A percentile compares a stretch with the other conserved stretches of the same genome.
Conservation (phyloP, 805 yeast genomes). For the Yarrowia sp. region DNA sequence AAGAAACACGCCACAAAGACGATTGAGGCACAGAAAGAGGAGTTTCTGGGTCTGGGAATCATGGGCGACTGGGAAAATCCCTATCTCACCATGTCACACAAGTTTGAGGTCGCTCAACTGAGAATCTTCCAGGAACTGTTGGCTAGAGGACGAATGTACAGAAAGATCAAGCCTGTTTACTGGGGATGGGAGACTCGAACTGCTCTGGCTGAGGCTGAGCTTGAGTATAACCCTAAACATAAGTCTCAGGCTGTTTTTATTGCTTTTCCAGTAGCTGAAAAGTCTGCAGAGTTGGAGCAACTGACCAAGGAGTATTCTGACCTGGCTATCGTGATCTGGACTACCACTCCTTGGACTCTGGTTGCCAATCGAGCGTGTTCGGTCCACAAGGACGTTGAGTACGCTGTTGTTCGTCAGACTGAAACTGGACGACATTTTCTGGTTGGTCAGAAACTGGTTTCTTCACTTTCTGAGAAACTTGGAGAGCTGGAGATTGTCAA, state of each 20-base stretch:
- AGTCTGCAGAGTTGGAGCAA: not conserved
- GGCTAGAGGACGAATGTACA: conserved; percentile 62
- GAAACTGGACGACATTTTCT: conserved; percentile 47
- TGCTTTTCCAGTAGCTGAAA: conserved; percentile 22
- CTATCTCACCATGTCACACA: conserved; percentile 69
- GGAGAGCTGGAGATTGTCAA: conserved; percentile 36
- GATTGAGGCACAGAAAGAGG: conserved; percentile 58
- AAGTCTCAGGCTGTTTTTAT: conserved; percentile 55
- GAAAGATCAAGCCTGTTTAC: conserved; percentile 92
- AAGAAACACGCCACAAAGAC: conserved; percentile 65
- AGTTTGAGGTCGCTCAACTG: conserved; percentile 74
- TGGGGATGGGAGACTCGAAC: conserved; percentile 96
- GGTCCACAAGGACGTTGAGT: conserved; percentile 56
- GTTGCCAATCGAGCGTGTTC: conserved; percentile 85
- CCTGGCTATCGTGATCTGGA: conserved; percentile 63
- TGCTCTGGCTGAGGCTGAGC: conserved; percentile 94
- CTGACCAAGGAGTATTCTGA: not conserved
- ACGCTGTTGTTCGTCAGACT: conserved; percentile 48
- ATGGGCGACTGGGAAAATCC: conserved; percentile 78
- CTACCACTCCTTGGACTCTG: conserved; percentile 98
- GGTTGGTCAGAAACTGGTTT: conserved; percentile 54
- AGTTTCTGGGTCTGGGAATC: conserved; percentile 69
- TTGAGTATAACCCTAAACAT: conserved; percentile 78
- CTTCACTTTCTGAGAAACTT: conserved; percentile 37
- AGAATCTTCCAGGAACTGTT: conserved; percentile 64